These are phyloP conservation scores for Ophiocordyceps robertsii DNA, from an alignment of 2,329 filamentous ascomycete species.

Conservation along the genomic window DNA sequence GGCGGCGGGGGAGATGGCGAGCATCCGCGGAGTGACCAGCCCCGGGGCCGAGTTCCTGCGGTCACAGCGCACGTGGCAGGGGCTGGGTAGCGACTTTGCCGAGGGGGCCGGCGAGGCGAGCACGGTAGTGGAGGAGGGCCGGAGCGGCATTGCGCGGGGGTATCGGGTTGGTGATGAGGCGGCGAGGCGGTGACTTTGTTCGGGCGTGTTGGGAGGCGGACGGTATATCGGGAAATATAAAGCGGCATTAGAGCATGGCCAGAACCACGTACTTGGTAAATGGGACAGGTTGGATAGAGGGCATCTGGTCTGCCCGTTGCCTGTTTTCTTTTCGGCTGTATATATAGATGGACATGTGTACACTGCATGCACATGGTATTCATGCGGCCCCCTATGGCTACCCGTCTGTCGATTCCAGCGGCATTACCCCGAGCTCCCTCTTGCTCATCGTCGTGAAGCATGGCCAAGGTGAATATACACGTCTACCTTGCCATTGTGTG, in stretches of 20 bases:
- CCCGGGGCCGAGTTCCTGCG: constrained; percentile 81
- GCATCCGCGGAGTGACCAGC: constrained; percentile 75
- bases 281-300: too few relatives aligned
- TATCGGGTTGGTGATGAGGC: constrained; percentile 60
- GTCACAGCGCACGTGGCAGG: constrained; percentile 78
- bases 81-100: constrained; percentile 71
- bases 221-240: too few relatives aligned
- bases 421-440: background rate
- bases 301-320: too few relatives aligned
- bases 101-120: constrained; percentile 34
- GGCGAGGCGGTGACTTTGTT: constrained; percentile 15
- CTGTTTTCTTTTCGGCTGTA: too few relatives aligned
- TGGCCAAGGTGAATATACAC: too few relatives aligned
- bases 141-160: constrained; percentile 76
- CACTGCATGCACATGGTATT: too few relatives aligned
- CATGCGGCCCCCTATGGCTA: too few relatives aligned
- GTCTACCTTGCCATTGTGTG: background rate
- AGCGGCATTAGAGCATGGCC: background rate
- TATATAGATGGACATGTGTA: too few relatives aligned
- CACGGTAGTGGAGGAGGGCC: constrained; percentile 68
- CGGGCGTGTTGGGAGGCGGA: too few relatives aligned
- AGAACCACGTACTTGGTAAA: background rate
- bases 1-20: constrained; percentile 53
- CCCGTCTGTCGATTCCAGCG: too few relatives aligned
- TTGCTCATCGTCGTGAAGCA: background rate